Evolutionary conservation across 2,329 filamentous ascomycete genomes (phyloP).

Genomic region (Zymoseptoria passerinii): DNA sequence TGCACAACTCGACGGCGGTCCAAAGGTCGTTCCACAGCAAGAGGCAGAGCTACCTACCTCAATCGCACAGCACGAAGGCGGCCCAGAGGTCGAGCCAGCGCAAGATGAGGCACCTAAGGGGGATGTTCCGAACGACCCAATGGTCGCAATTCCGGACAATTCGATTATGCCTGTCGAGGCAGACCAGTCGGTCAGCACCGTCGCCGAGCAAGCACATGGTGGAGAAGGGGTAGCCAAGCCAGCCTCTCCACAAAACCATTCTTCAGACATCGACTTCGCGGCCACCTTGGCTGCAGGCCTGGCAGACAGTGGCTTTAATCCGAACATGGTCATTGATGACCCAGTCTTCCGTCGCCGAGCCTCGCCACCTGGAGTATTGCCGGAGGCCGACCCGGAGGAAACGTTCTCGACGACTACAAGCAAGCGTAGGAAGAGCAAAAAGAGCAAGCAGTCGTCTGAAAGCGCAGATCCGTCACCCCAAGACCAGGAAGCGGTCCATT

Average conservation of each 20-base stretch:
- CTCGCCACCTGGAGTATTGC: conserved; percentile 25
- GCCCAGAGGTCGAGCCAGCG: background rate
- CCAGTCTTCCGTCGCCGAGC: conserved; percentile 29
- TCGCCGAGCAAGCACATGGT: background rate
- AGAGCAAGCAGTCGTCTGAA: conserved; percentile 16
- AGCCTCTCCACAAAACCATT: background rate
- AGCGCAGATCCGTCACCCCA: background rate
- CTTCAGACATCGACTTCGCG: conserved; percentile 39
- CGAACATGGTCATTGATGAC: conserved; percentile 38
- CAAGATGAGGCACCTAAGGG: background rate
- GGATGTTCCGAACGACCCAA: background rate
- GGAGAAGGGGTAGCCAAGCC: background rate
- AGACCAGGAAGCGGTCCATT: background rate
- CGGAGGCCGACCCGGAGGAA: conserved; percentile 29
- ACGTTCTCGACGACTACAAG: conserved; percentile 20
- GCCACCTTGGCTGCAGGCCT: conserved; percentile 41
- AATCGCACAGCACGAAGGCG: background rate
- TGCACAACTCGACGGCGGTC: background rate
- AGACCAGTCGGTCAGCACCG: background rate
- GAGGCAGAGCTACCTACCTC: background rate
- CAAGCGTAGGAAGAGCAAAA: conserved; percentile 31
- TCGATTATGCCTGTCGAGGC: background rate
- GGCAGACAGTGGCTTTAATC: conserved; percentile 40
- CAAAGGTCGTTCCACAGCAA: background rate
- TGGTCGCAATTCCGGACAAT: background rate